These are phyloP conservation scores for Climacium dendroides DNA, from an alignment of 225 moss, liverwort and hornwort genomes.

Conservation along the genomic window DNA sequence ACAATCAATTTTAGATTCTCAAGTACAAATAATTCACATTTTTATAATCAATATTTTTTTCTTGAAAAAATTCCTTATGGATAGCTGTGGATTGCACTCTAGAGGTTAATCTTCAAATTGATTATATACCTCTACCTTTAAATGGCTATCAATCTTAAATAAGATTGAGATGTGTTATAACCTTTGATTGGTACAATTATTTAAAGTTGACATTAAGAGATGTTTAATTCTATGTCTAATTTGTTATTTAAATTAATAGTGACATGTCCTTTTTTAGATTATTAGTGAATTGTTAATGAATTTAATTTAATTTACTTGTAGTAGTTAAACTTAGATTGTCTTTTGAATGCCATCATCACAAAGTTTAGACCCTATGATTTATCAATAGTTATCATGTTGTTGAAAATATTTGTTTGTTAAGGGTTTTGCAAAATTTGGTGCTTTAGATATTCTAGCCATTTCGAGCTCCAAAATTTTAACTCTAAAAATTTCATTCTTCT, in stretches of 20 bases:
- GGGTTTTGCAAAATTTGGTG: not conserved
- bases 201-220: not conserved
- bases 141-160: not conserved
- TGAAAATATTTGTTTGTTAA: not conserved
- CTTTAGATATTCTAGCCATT: not conserved
- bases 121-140: not conserved
- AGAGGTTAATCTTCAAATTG: not conserved
- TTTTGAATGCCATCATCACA: not conserved
- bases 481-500: not conserved
- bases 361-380: too few species aligned
- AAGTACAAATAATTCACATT: not conserved
- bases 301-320: too few species aligned
- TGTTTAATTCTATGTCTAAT: not conserved
- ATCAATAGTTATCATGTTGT: too few species aligned
- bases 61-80: rapidly evolving
- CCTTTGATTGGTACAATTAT: not conserved
- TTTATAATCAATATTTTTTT: not conserved
- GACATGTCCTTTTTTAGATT: too few species aligned
- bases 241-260: not conserved
- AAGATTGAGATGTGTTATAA: not conserved
- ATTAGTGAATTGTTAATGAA: too few species aligned
- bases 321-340: not conserved
- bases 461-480: not conserved
- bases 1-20: not conserved
- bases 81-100: not conserved